Conservation (phyloP, 2,329 filamentous ascomycete species). For the Ophiostoma australiae region DNA sequence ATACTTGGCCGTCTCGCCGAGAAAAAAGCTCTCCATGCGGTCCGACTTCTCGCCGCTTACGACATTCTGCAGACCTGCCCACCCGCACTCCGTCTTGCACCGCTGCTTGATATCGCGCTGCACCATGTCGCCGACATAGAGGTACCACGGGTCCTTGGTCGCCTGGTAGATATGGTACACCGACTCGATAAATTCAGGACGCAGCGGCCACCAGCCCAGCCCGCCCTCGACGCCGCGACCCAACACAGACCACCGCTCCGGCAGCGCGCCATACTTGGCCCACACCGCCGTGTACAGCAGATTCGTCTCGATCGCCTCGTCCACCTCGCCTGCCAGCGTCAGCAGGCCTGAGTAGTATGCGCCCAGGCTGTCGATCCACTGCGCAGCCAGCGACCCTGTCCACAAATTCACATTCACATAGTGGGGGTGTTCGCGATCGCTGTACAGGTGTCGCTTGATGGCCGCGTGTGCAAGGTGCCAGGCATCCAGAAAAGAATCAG, state of each 20-base stretch:
- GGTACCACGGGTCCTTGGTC: slow-evolving; percentile 91
- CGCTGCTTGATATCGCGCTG: slow-evolving; percentile 79
- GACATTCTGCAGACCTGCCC: slow-evolving; percentile 83
- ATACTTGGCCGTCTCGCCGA: slow-evolving; percentile 95
- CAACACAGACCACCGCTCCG: slow-evolving; percentile 86
- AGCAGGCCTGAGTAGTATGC: slow-evolving; percentile 92
- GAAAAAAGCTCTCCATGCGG: slow-evolving; percentile 97
- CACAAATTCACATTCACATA: slow-evolving; percentile 85
- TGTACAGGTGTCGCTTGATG: slow-evolving; percentile 88
- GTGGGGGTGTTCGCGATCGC: slow-evolving; percentile 77
- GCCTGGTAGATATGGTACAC: slow-evolving; percentile 94
- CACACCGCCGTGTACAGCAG: slow-evolving; percentile 87
- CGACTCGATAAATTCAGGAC: slow-evolving; percentile 95
- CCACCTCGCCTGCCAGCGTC: slow-evolving; percentile 77
- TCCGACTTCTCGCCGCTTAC: slow-evolving; percentile 80
- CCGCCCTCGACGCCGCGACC: slow-evolving; percentile 80
- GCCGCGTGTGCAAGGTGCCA: slow-evolving; percentile 84
- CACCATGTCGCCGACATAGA: slow-evolving; percentile 94
- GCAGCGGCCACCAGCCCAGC: slow-evolving; percentile 88
- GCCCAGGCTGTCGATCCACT: slow-evolving; percentile 94
- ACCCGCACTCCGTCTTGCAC: slow-evolving; percentile 87
- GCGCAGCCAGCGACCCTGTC: slow-evolving; percentile 81
- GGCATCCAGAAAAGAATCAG: slow-evolving; percentile 71
- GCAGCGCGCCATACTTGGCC: slow-evolving; percentile 89
- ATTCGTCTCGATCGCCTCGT: slow-evolving; percentile 86